Conservation (phyloP, 495 filamentous ascomycete species). For the Rhypophila decipiens region DNA sequence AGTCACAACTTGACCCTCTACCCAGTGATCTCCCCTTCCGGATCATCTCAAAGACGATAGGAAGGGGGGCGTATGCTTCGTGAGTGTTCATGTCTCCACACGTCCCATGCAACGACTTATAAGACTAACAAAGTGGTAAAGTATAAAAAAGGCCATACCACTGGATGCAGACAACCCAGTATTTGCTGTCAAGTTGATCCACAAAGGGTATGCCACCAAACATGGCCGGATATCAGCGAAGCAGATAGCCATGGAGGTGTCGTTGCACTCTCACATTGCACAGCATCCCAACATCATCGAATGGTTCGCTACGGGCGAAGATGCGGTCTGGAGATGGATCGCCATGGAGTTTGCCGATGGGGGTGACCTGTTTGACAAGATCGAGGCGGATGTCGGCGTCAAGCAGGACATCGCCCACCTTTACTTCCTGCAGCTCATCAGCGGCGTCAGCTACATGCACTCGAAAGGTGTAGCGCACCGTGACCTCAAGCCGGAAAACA, state of each 20-base stretch:
- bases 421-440: constrained; percentile 89
- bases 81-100: constrained; percentile 35
- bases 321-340: constrained; percentile 91
- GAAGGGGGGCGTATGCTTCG: constrained; percentile 95
- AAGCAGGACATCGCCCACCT: constrained; percentile 89
- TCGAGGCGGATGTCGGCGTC: constrained; percentile 92
- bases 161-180: constrained; percentile 60
- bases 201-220: constrained; percentile 86
- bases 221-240: constrained; percentile 83
- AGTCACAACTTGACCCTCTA: constrained; percentile 85
- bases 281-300: constrained; percentile 90
- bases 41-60: constrained; percentile 92
- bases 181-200: constrained; percentile 97
- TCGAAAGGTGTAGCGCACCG: constrained; percentile 83
- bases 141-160: constrained; percentile 90
- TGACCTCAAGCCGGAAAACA: constrained; percentile 90
- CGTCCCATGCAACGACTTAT: not conserved
- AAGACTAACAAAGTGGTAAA: constrained; percentile 30
- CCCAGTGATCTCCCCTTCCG: constrained; percentile 85
- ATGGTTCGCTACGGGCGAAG: constrained; percentile 82
- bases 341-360: constrained; percentile 96
- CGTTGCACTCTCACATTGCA: constrained; percentile 77
- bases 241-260: constrained; percentile 83
- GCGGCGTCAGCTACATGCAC: constrained; percentile 90
- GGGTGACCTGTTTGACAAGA: constrained; percentile 98